Evolutionary conservation across 371 early-diverging fungal species (phyloP), one percentile per base, ranked within the genome.

Genomic region (Mycotypha africana): DNA sequence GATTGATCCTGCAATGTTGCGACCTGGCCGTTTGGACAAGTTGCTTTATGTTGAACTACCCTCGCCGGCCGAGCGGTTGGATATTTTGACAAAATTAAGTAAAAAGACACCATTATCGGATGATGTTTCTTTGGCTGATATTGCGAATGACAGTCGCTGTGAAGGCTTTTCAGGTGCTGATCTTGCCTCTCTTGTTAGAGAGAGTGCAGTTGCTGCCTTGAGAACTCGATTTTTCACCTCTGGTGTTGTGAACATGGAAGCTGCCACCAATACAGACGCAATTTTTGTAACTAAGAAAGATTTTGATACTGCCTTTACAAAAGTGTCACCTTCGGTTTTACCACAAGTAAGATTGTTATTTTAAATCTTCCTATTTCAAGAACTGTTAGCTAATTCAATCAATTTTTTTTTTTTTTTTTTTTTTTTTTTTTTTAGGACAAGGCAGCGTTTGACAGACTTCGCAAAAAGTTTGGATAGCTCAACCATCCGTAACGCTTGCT

Each of bases 21-120:
- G 99, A 33, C 99, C 99, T 14, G 99, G 99, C n/a, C 87, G 99
- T 50, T 69, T 99, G 45, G 99, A 99, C 65, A 99, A 96, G 58
- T 66, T 95, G 6, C 77, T 99, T 14, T 96, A 97, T 62, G 97
- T 99, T 1, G 94, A 92, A 54, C 64, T 98, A 33, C 99, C 99
- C 4, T 79, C 82, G 3, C 73, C 82, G 15, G 58, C 53, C 5
- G 97, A 95, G 62, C 79, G 98, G n/a, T 61, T 71, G 10, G 93
- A 95, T 37, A 97, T 99, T 38, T 61, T 99, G 37, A 76, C 70
- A 10, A 91, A 95, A 9, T 67, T 95, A 17, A 79, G 89, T 5
- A 78, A 70, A 32, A 82, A 83, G 46, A 93, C 93, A 0, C 97
- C 98, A 7, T 61, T 98, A 11, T 76, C 58, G 11, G 32, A 58